phyloP scores from a whole-genome alignment of 768 basidiomycete species.

The Pholiota conissans region DNA sequence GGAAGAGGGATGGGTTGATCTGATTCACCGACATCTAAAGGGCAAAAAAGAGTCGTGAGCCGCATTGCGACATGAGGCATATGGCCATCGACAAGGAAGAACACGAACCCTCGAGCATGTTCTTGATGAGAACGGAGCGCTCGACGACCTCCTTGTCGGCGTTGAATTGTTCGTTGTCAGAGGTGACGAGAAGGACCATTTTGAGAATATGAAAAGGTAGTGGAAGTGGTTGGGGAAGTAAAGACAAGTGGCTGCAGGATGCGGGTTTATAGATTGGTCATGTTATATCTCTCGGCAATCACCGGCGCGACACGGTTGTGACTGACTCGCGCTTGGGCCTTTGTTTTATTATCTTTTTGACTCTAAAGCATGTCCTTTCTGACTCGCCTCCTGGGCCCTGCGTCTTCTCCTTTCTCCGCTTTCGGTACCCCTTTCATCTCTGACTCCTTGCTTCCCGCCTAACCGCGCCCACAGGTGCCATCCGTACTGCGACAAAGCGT shows the following conservation, averaged over 20 bases:
- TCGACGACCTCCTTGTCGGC: conserved; percentile 95
- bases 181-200: conserved; percentile 89
- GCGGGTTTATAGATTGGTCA: conserved; percentile 20
- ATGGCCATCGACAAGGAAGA: conserved; percentile 9
- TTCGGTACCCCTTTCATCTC: conserved; percentile 30
- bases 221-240: conserved; percentile 13
- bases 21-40: conserved; percentile 86
- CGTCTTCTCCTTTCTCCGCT: conserved; percentile 51
- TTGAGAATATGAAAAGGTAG: conserved; percentile 21
- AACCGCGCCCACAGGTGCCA: conserved; percentile 54
- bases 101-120: conserved; percentile 93
- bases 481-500: conserved; percentile 94
- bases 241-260: conserved; percentile 19
- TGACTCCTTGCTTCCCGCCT: conserved; percentile 2
- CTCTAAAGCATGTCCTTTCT: conserved; percentile 54
- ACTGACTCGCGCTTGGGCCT: conserved; percentile 18
- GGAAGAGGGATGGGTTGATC: conserved; percentile 94
- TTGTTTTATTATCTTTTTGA: conserved; percentile 24
- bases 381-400: conserved; percentile 38
- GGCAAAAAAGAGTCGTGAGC: conserved; percentile 10
- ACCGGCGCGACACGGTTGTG: conserved; percentile 28
- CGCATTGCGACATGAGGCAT: neutral
- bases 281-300: conserved; percentile 40
- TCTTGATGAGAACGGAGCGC: conserved; percentile 96
- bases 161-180: conserved; percentile 92